Base-by-base conservation (phyloP, 768 basidiomycete genomes). In the Kwoniella dendrophila region DNA sequence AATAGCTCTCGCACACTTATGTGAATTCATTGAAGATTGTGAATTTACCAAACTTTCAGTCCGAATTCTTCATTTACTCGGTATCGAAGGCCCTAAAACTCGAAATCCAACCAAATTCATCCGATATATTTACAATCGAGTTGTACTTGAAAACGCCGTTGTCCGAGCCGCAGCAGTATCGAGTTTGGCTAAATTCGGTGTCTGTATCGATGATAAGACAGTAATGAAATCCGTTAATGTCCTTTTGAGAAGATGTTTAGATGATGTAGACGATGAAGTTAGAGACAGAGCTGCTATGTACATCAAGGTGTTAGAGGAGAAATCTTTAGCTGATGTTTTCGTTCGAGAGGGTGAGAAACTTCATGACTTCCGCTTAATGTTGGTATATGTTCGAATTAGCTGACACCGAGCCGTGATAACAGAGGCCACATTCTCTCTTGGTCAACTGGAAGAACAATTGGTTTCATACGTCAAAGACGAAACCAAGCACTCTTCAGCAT, bases 1-100 rank as follows among this genome's bases (percentile, higher is more conserved):
- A 2, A 3, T 63, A 80, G 96, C 96, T 0, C 85, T 99, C 45
- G 95, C 95, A 20, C 92, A 99, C 74, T 85, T 99, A 22, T 99
- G 96, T 83, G 96, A 99, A 78, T 99, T 99, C 78, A 99, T 99
- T 77, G 96, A 99, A 81, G 96, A 99, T 77, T 99, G 96, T 84
- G 96, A 99, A 79, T 99, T 98, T 76, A 97, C 95, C 32, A 99
- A 98, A 80, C 86, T 99, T 51, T 96, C 93, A 30, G 96, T 99
- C 65, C 90, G 95, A 48, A 92, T 99, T 70, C 84, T 99, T 26
- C 90, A 99, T 76, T 82, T 99, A 36, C 86, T 99, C 48, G 96
- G 96, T 33, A 85, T 93, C 60, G 96, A 99, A 81, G 96, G 95
- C 10, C 95, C 96, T 32, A 90, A 91, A 77, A 88, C 94, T 29